phyloP scores from a whole-genome alignment of 148 eudicot genomes.

The Arbutus unedo region DNA sequence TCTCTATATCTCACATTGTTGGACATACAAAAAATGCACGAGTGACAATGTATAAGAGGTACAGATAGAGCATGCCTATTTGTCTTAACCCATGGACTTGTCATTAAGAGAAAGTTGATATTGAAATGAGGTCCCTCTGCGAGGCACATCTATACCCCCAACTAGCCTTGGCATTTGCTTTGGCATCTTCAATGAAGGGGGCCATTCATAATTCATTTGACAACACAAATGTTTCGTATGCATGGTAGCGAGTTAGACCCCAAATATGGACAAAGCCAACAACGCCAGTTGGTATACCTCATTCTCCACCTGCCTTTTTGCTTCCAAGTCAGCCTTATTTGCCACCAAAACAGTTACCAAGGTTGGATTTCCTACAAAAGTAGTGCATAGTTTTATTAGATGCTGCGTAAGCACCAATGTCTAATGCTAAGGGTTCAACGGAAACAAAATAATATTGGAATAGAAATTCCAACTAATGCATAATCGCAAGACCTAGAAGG shows the following conservation, averaged over 20 bases:
- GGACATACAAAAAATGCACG: not conserved
- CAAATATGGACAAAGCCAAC: constrained; percentile 1
- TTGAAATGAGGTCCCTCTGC: not conserved
- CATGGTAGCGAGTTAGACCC: not conserved
- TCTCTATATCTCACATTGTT: not conserved
- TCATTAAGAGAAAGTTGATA: not conserved
- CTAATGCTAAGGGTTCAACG: not conserved
- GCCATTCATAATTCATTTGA: not conserved
- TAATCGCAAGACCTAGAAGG: not conserved
- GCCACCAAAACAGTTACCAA: constrained; percentile 24
- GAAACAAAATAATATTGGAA: too few relatives aligned
- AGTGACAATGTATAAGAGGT: not conserved
- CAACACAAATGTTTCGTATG: not conserved
- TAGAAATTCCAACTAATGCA: not conserved
- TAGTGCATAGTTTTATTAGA: not conserved
- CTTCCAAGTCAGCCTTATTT: constrained; percentile 26
- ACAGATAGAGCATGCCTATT: not conserved
- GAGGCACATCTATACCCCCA: not conserved
- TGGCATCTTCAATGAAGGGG: not conserved
- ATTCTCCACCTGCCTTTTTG: constrained; percentile 26
- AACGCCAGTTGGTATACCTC: constrained; percentile 13
- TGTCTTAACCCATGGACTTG: not conserved
- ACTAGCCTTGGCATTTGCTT: not conserved
- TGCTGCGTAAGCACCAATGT: not conserved
- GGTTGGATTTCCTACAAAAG: constrained; percentile 19